Conservation (phyloP, 768 basidiomycete genomes). For the Phlebiopsis gigantea region DNA sequence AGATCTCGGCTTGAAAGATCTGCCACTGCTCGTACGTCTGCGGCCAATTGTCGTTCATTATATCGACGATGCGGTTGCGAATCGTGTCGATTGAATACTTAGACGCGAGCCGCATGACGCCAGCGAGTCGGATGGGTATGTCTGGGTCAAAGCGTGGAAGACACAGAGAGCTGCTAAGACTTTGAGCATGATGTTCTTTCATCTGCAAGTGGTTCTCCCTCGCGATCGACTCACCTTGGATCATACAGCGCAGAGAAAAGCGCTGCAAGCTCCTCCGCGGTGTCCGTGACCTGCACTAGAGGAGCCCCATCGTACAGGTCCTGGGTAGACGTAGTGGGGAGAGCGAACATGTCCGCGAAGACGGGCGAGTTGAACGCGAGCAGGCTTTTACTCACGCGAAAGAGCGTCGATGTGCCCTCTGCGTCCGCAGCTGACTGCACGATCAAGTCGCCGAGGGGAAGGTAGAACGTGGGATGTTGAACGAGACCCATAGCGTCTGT, state of each 20-base stretch:
- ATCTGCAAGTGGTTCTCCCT: neutral
- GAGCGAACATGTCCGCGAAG: neutral
- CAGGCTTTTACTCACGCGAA: neutral
- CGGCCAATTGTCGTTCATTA: conserved; percentile 24
- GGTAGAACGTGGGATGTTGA: no score
- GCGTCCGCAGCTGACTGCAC: no score
- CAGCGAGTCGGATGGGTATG: conserved; percentile 13
- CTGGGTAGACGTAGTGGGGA: neutral
- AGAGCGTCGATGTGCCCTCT: no score
- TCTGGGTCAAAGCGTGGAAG: conserved; percentile 16
- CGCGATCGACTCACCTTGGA: neutral
- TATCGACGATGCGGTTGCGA: conserved; percentile 17
- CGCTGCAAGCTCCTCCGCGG: neutral
- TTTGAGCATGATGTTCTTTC: no score
- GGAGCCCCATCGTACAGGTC: neutral
- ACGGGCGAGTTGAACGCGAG: neutral
- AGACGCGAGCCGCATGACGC: conserved; percentile 19
- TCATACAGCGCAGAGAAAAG: neutral
- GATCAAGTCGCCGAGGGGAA: no score
- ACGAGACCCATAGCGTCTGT: no score
- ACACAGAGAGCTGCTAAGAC: conserved; percentile 13
- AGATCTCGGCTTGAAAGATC: neutral
- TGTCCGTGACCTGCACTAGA: neutral
- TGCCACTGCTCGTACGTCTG: conserved; percentile 9
- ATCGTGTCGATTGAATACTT: conserved; percentile 25